A percentile compares a stretch with the other conserved stretches of the same genome.
Evolutionary conservation across 495 filamentous ascomycete species (phyloP).

Genomic region (Achaetomiella virescens): DNA sequence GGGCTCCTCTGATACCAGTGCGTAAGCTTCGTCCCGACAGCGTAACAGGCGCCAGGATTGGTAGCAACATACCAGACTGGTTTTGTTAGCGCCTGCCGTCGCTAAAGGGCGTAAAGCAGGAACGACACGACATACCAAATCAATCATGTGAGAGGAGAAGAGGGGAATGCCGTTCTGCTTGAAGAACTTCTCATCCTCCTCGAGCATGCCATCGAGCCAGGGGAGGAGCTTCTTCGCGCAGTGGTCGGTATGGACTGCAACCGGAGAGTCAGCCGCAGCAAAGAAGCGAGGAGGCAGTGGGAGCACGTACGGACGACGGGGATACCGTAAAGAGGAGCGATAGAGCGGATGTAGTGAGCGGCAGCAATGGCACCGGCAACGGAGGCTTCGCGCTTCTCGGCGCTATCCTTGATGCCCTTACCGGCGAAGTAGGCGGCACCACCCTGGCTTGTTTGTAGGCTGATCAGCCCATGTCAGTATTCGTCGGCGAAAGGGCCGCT

Average conservation of each 20-base stretch:
- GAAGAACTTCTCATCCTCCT: conserved; percentile 87
- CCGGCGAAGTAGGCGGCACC: conserved; percentile 92
- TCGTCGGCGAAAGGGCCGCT: neutral
- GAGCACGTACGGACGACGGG: conserved; percentile 83
- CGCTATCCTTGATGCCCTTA: conserved; percentile 80
- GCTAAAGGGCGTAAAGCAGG: neutral
- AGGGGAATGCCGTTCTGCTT: conserved; percentile 87
- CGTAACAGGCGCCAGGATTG: neutral
- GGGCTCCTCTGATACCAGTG: conserved; percentile 61
- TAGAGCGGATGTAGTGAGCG: conserved; percentile 85
- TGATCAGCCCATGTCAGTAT: conserved; percentile 5
- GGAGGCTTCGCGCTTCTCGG: conserved; percentile 70
- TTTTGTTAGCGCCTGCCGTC: neutral
- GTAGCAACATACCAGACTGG: conserved; percentile 21
- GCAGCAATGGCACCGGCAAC: conserved; percentile 81
- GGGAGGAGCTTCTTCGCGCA: conserved; percentile 89
- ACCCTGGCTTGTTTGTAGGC: conserved; percentile 80
- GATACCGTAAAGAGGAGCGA: conserved; percentile 82
- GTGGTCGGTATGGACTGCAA: conserved; percentile 52
- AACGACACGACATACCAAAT: conserved; percentile 46
- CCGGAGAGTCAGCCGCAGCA: neutral
- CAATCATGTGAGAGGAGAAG: conserved; percentile 97
- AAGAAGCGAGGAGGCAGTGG: neutral
- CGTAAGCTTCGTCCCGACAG: neutral
- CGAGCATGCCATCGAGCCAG: conserved; percentile 91